Base-by-base conservation (phyloP, 1,284 basidiomycete genomes). In the Sphaerobolus stellatus region DNA sequence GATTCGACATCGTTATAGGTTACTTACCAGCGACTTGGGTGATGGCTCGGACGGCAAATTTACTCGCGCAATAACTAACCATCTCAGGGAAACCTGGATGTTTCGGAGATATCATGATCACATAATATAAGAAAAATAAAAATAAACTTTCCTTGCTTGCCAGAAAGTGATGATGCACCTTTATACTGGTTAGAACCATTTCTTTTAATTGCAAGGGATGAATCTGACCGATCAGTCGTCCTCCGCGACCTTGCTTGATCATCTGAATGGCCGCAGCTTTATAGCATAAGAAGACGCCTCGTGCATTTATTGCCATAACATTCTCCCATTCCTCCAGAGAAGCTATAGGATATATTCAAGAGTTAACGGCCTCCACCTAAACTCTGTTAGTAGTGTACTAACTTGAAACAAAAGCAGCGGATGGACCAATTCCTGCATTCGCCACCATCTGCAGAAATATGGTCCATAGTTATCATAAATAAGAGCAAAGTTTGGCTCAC, bases 11-110 rank as follows among this genome's bases (percentile, higher is more conserved):
- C 4, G 25, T 16, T 28, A 33, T n/a, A 36, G 33, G 7, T 31
- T 41, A 38, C 52, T 13, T 36, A 67, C 66, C 59, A 8, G 65
- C 63, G 16, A 59, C 56, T 54, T 72, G 70, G 27, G 69, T 70
- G 18, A 72, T 43, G 1, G 66, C 67, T 20, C 69, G 58, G 11
- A 71, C 64, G n/a, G 69, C 71, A 45, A 69, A 71, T 54, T 72
- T 73, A 3, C 66, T 68, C 4, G 58, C 58, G 52, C 60, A 56
- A 49, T 67, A 68, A 1, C 60, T 24, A 54, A 51, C 45, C 46
- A 44, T 48, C 30, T 54, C 46, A n/a, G 52, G 31, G 24, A 54
- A 48, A 2, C 52, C 52, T 54, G 24, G n/a, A n/a, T n/a, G 3
- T 6, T 3, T 27, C 27, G 24, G 20, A 33, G 8, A 16, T n/a